Percentiles rank a stretch among this genome's conserved stretches.
Conservation (phyloP, 75 land plant genomes). For the Gnetum montanum region DNA sequence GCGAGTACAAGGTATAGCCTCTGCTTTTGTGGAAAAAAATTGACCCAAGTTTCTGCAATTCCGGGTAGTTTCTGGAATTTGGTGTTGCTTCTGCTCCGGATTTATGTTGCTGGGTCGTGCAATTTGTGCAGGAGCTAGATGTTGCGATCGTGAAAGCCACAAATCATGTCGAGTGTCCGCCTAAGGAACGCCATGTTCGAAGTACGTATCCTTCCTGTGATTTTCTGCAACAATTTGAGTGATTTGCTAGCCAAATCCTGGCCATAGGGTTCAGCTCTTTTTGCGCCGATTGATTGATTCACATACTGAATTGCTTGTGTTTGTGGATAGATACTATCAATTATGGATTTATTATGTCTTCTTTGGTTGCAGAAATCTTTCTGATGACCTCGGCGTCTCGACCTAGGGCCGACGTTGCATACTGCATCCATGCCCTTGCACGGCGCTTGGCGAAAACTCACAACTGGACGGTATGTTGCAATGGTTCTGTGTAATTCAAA, state of each 20-base stretch:
- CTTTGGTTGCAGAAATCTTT: slow-evolving; percentile 70
- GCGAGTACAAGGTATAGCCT: slow-evolving; percentile 68
- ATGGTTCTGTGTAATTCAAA: no score
- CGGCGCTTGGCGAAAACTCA: slow-evolving; percentile 85
- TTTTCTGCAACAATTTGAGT: no score
- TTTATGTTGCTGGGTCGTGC: neutral
- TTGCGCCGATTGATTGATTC: no score
- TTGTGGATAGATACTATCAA: no score
- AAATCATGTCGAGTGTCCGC: slow-evolving; percentile 90
- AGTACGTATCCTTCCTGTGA: slow-evolving; percentile 41
- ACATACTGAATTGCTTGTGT: no score
- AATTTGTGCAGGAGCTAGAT: slow-evolving; percentile 74
- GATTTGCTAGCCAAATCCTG: no score
- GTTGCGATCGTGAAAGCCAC: slow-evolving; percentile 98
- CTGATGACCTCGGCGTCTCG: slow-evolving; percentile 64
- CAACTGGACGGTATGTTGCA: slow-evolving; percentile 86
- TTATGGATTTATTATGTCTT: no score
- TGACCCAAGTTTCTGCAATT: neutral
- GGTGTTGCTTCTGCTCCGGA: neutral
- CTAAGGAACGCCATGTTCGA: slow-evolving; percentile 89
- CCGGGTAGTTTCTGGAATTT: neutral
- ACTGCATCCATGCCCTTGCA: slow-evolving; percentile 89
- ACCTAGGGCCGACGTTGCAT: slow-evolving; percentile 92
- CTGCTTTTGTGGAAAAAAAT: no score
- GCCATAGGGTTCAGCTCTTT: no score